Conservation (phyloP, 2,329 filamentous ascomycete genomes). For the Akanthomyces muscarius region DNA sequence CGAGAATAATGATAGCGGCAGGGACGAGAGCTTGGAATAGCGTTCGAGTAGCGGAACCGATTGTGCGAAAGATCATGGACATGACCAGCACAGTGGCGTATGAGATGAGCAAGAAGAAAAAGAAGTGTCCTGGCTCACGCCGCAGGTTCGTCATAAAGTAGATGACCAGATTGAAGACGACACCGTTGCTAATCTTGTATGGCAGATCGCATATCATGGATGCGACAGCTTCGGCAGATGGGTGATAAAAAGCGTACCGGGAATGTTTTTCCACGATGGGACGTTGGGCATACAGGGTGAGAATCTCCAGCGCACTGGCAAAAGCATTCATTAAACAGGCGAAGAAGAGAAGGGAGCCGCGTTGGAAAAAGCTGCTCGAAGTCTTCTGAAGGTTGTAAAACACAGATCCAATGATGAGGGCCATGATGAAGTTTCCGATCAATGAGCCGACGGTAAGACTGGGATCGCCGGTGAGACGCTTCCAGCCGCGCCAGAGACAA, state of each 20-base stretch:
- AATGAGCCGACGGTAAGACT: conserved; percentile 65
- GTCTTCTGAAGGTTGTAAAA: conserved; percentile 69
- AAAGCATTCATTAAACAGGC: conserved; percentile 85
- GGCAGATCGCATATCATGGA: conserved; percentile 86
- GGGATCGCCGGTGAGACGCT: conserved; percentile 71
- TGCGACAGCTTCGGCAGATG: conserved; percentile 79
- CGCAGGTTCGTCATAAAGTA: conserved; percentile 87
- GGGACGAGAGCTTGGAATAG: conserved; percentile 61
- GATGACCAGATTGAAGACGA: conserved; percentile 73
- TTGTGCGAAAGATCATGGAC: conserved; percentile 82
- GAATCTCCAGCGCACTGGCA: conserved; percentile 74
- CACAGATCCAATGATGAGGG: conserved; percentile 73
- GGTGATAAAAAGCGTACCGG: conserved; percentile 84
- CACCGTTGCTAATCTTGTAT: conserved; percentile 72
- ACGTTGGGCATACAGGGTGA: conserved; percentile 82
- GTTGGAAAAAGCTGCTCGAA: conserved; percentile 72
- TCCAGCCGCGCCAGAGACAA: conserved; percentile 77
- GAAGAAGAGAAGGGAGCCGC: conserved; percentile 81
- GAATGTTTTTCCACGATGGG: conserved; percentile 89
- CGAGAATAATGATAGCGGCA: conserved; percentile 58
- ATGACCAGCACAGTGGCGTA: conserved; percentile 71
- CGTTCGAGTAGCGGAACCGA: conserved; percentile 71
- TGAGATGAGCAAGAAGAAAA: conserved; percentile 77
- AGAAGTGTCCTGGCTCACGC: conserved; percentile 71
- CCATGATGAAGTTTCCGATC: conserved; percentile 70